Evolutionary conservation across 2,329 filamentous ascomycete genomes (phyloP), one percentile per base, ranked within the genome.

Genomic region (Xylariaceae sp.): DNA sequence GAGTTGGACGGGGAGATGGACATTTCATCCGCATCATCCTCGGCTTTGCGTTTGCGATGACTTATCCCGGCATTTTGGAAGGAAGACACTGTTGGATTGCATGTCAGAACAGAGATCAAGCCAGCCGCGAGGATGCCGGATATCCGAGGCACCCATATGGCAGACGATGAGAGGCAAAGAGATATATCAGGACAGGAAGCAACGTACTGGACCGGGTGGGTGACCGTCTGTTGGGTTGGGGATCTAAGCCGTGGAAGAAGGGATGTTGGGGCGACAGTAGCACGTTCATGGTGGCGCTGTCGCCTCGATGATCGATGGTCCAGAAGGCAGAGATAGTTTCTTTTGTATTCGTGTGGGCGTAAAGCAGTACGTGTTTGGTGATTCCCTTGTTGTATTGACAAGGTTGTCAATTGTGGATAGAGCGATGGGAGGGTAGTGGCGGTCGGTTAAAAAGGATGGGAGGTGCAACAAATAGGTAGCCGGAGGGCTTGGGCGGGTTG

Each of bases 21-120:
- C 87, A 97, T 96, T 58, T 88, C 87, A 59, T 89, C 85, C 59
- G 83, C 81, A 48, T 90, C 86, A 36, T 83, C 79, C 41, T 83
- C 79, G 56, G 87, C 88, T 73, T 97, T 97, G 65, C 92, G 83
- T 73, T 97, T 97, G 52, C 75, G 70, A 53, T 63, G 68, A 24
- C 57, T 51, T 13, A 62, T 51, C 71, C 79, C 78, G 59, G 61
- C 77, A 61, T 62, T 72, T 44, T 74, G 59, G 51, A 74, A 70
- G 7, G 75, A 70, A 48, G 69, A 65, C 52, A 64, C 69, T 73
- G 21, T 23, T 12, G 26, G 26, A 29, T 34, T 7, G 16, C 13
- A 24, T 11, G 43, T 48, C 34, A 50, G 41, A 34, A 27, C 33
- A 24, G 21, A 24, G 11, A 24, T n/a, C n/a, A n/a, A n/a, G n/a